Evolutionary conservation across 2,329 filamentous ascomycete species (phyloP).

Genomic region (Phialophora verrucosa): DNA sequence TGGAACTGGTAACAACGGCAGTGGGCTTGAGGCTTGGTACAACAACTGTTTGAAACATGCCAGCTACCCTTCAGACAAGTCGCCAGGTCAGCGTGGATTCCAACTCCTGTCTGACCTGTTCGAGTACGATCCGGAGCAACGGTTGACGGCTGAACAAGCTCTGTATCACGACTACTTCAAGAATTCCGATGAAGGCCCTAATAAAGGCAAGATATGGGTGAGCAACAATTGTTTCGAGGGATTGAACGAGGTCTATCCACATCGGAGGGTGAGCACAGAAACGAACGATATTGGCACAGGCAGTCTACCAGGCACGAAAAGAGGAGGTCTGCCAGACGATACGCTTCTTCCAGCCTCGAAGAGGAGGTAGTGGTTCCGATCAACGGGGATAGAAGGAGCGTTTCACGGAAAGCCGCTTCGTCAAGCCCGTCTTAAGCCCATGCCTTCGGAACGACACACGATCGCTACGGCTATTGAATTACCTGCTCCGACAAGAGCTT

Average conservation of each 20-base stretch:
- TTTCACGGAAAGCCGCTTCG: background rate
- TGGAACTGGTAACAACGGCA: conserved; percentile 58
- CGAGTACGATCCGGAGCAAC: conserved; percentile 89
- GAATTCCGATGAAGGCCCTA: conserved; percentile 56
- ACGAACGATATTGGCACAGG: conserved; percentile 94
- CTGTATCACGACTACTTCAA: conserved; percentile 90
- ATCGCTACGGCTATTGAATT: background rate
- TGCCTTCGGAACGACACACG: background rate
- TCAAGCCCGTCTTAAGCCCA: background rate
- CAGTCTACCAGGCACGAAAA: conserved; percentile 87
- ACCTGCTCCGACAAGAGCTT: background rate
- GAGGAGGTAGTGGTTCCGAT: conserved; percentile 33
- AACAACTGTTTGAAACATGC: conserved; percentile 70
- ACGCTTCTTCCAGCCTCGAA: conserved; percentile 36
- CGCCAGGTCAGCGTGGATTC: conserved; percentile 77
- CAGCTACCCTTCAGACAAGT: conserved; percentile 58
- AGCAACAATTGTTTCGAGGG: conserved; percentile 90
- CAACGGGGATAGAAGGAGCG: background rate
- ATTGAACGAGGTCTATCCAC: conserved; percentile 84
- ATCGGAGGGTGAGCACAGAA: conserved; percentile 87
- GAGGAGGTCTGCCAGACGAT: conserved; percentile 85
- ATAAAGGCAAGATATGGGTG: conserved; percentile 51
- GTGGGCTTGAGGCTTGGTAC: conserved; percentile 79
- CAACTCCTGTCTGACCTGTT: conserved; percentile 80
- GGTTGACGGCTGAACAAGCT: conserved; percentile 84